Conservation (phyloP, 192 early-diverging fungal genomes). For the Spizellomyces sp. region DNA sequence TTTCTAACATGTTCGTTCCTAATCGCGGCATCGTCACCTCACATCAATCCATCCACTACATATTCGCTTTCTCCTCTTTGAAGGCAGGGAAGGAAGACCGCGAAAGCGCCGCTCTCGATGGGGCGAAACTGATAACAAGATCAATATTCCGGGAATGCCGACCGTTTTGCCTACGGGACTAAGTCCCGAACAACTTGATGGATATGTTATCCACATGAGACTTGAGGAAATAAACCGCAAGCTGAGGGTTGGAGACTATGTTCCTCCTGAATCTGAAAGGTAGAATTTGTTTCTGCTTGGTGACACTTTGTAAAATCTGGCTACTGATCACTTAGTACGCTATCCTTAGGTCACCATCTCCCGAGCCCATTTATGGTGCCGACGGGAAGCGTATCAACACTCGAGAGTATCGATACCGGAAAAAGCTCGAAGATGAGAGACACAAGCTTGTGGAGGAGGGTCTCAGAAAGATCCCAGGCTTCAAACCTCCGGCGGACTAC, state of each 20-base stretch:
- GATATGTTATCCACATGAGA: slow-evolving; percentile 78
- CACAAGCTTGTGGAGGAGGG: slow-evolving; percentile 83
- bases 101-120: slow-evolving; percentile 81
- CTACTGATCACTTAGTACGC: background rate
- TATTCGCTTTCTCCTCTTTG: slow-evolving; percentile 8
- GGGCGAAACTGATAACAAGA: slow-evolving; percentile 75
- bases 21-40: background rate
- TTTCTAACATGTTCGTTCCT: background rate
- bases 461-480: slow-evolving; percentile 73
- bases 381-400: slow-evolving; percentile 97
- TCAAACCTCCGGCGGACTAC: slow-evolving; percentile 91
- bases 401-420: slow-evolving; percentile 86
- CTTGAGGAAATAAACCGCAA: slow-evolving; percentile 89
- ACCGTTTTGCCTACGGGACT: slow-evolving; percentile 78
- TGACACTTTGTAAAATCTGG: background rate
- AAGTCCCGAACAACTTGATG: slow-evolving; percentile 78
- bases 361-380: slow-evolving; percentile 86
- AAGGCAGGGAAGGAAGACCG: slow-evolving; percentile 39
- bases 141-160: slow-evolving; percentile 75
- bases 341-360: slow-evolving; percentile 85
- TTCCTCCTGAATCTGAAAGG: slow-evolving; percentile 80
- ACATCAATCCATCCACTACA: slow-evolving; percentile 3
- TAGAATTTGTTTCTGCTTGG: slow-evolving; percentile 36
- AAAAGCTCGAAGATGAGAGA: slow-evolving; percentile 92
- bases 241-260: slow-evolving; percentile 77